phyloP scores from a whole-genome alignment of 495 filamentous ascomycete species.

The Talaromyces wortmannii region DNA sequence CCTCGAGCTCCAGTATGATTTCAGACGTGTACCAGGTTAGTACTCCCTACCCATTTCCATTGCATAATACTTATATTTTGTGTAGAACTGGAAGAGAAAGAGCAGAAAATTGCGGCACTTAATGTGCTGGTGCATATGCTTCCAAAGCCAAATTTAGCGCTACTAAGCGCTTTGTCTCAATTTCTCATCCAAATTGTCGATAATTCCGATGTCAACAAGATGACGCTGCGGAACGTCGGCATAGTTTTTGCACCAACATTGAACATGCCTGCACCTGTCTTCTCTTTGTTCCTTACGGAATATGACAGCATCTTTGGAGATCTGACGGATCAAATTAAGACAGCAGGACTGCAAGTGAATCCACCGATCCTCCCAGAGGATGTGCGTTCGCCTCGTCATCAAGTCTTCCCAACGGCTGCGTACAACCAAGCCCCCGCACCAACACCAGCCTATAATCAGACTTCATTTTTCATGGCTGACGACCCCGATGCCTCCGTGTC shows the following conservation, averaged over 20 bases:
- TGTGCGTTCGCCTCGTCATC: slow-evolving; percentile 57
- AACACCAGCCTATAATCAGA: slow-evolving; percentile 57
- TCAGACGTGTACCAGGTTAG: slow-evolving; percentile 78
- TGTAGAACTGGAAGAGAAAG: slow-evolving; percentile 57
- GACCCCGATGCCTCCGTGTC: slow-evolving; percentile 12
- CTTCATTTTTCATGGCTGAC: slow-evolving; percentile 38
- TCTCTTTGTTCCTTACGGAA: slow-evolving; percentile 88
- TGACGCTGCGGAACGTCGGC: slow-evolving; percentile 95
- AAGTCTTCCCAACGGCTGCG: slow-evolving; percentile 56
- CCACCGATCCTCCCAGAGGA: slow-evolving; percentile 48
- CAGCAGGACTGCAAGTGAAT: background rate
- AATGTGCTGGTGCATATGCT: slow-evolving; percentile 78
- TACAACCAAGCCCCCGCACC: slow-evolving; percentile 26
- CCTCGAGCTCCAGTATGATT: slow-evolving; percentile 82
- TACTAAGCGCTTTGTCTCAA: slow-evolving; percentile 74
- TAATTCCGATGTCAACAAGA: slow-evolving; percentile 88
- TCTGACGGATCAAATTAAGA: slow-evolving; percentile 13
- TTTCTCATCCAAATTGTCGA: slow-evolving; percentile 87
- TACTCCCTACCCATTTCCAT: background rate
- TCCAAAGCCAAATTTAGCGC: slow-evolving; percentile 68
- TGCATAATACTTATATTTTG: slow-evolving; percentile 9
- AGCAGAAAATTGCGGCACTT: slow-evolving; percentile 75
- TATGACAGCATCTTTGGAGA: slow-evolving; percentile 80
- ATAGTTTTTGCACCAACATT: slow-evolving; percentile 98
- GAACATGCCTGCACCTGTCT: slow-evolving; percentile 92